phyloP scores from a whole-genome alignment of 768 basidiomycete genomes.

The Mycena vulgaris region DNA sequence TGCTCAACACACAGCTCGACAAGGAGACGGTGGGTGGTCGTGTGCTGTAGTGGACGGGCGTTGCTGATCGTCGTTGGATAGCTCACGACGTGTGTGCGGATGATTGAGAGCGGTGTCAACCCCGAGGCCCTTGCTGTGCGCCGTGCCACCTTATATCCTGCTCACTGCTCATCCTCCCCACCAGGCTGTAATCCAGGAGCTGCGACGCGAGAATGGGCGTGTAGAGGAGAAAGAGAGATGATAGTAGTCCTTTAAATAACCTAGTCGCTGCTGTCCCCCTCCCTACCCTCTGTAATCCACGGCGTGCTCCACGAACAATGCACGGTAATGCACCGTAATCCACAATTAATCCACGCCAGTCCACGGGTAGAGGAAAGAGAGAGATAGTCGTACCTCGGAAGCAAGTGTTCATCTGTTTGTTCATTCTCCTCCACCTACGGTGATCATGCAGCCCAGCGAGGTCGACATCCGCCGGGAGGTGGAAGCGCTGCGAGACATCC shows the following conservation, averaged over 20 bases:
- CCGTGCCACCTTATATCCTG: constrained; percentile 22
- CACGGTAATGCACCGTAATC: no score
- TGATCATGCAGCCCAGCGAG: constrained; percentile 87
- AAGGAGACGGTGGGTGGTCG: constrained; percentile 70
- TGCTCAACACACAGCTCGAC: constrained; percentile 90
- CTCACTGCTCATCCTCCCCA: constrained; percentile 31
- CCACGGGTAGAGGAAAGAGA: neutral
- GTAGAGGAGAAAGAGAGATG: neutral
- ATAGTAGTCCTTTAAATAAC: neutral
- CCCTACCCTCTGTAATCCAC: no score
- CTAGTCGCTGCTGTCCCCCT: no score
- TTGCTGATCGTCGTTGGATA: neutral
- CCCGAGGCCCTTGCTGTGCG: constrained; percentile 91
- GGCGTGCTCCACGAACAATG: no score
- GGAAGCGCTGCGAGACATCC: constrained; percentile 84
- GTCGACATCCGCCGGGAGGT: constrained; percentile 60
- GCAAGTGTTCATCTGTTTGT: no score
- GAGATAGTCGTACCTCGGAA: no score
- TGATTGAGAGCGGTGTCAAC: constrained; percentile 95
- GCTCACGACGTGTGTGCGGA: constrained; percentile 90
- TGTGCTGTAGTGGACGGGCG: no score
- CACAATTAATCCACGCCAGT: no score
- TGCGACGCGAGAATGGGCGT: constrained; percentile 74
- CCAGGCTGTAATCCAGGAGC: constrained; percentile 89
- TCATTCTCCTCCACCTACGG: neutral